Base-by-base conservation (phyloP, 306 rosid species). In the Corylus avellana region DNA sequence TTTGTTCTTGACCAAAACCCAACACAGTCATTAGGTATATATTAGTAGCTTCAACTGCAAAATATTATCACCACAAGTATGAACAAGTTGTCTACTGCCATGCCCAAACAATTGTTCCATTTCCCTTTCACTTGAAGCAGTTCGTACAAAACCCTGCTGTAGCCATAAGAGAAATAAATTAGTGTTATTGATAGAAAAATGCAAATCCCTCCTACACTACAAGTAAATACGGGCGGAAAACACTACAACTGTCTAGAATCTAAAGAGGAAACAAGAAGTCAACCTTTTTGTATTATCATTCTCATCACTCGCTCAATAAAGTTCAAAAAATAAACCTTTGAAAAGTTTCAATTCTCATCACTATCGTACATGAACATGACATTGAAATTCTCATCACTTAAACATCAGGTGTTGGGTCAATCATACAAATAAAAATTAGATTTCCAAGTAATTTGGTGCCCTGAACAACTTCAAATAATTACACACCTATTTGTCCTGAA, bases 1-100 rank as follows among this genome's bases (percentile, higher is more conserved):
- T 53, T 32, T 58, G 69, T 69, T 68, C 82, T 73, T 44, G 27
- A 64, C 70, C 63, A 22, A 54, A 77, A 44, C 55, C 74, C 67
- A 51, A 62, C 54, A 32, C 12, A 55, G 53, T 78, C 67, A 78
- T 62, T 66, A 47, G 46, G 50, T 25, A 75, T 27, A 55, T 44
- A 53, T 27, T 42, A 42, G 5, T 42, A 13, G 69, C 37, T 44
- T 55, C 14, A 71, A 53, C 75, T 68, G 64, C 78, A 80, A 53
- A 77, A 56, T 5, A 57, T 74, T 8, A 57, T 32, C 42, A 64
- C 46, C 68, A 59, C 18, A 2, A 48, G 64, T 44, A 44, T 29
- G 46, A 22, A 79, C 75, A 69, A 46, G 27, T 70, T 37, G 64
- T 68, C 73, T 49, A 75, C 59, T 25, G 37, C 59, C 54, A 61